These are phyloP conservation scores for Colletotrichum higginsianum DNA, from an alignment of 2,329 filamentous ascomycete genomes.

Conservation along the genomic window DNA sequence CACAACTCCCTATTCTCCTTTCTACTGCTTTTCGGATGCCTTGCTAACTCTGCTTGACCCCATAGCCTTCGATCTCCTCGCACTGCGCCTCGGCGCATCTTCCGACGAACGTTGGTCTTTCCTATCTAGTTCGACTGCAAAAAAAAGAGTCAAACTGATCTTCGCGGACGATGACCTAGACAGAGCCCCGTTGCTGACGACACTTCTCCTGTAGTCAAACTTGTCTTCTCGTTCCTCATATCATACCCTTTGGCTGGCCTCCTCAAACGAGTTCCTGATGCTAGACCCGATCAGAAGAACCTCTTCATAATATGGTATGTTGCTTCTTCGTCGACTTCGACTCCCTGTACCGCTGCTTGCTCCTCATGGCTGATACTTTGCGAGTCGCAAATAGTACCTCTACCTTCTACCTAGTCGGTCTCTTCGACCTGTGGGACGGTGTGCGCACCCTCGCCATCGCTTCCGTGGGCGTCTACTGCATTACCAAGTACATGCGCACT, in stretches of 20 bases:
- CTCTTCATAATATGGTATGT: slow-evolving; percentile 83
- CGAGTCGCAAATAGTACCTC: slow-evolving; percentile 70
- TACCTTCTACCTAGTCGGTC: slow-evolving; percentile 91
- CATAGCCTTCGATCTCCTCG: slow-evolving; percentile 61
- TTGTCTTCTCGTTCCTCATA: slow-evolving; percentile 89
- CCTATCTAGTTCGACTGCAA: not conserved
- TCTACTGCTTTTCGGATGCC: slow-evolving; percentile 4
- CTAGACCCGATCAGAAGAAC: slow-evolving; percentile 88
- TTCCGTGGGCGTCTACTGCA: slow-evolving; percentile 83
- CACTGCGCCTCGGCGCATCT: slow-evolving; percentile 58
- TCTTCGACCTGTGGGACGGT: slow-evolving; percentile 94
- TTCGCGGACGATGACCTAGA: slow-evolving; percentile 49
- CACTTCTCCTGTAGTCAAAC: slow-evolving; percentile 78
- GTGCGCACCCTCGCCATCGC: slow-evolving; percentile 85
- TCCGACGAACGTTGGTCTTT: slow-evolving; percentile 62
- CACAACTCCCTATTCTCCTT: not conserved
- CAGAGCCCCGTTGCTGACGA: slow-evolving; percentile 9
- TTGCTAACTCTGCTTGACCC: slow-evolving; percentile 13
- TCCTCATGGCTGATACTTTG: slow-evolving; percentile 6
- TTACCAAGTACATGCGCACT: slow-evolving; percentile 82
- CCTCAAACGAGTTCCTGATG: slow-evolving; percentile 91
- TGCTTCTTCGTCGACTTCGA: not conserved
- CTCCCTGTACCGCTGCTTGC: slow-evolving; percentile 4
- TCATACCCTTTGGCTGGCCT: slow-evolving; percentile 93
- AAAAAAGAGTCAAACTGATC: slow-evolving; percentile 41